These are phyloP conservation scores for Scutellaria barbata DNA, from an alignment of 257 asterid genomes.

Conservation along the genomic window DNA sequence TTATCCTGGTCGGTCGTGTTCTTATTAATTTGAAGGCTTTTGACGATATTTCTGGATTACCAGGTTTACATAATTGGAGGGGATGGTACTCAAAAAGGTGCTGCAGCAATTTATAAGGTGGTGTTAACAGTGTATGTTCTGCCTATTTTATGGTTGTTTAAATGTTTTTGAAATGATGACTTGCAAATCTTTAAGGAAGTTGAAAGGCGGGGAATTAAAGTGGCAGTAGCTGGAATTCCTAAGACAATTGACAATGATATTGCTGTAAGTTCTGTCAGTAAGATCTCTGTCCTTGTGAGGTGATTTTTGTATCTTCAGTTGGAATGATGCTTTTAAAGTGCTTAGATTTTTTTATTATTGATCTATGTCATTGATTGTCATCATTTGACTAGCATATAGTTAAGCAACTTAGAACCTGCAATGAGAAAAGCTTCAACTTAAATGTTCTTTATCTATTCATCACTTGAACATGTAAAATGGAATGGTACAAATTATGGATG, in stretches of 20 bases:
- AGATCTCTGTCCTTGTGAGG: slow-evolving; percentile 25
- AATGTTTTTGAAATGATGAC: slow-evolving; percentile 26
- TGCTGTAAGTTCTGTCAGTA: slow-evolving; percentile 59
- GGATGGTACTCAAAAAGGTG: slow-evolving; percentile 98
- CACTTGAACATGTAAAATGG: slow-evolving; percentile 1
- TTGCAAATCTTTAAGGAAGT: slow-evolving; percentile 66
- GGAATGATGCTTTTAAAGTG: neutral
- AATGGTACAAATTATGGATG: slow-evolving; percentile 5
- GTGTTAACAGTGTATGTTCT: slow-evolving; percentile 8
- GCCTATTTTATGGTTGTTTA: slow-evolving; percentile 28
- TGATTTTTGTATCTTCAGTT: slow-evolving; percentile 18
- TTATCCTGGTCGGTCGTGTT: slow-evolving; percentile 14
- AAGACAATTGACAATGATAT: slow-evolving; percentile 97
- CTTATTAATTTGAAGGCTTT: slow-evolving; percentile 5
- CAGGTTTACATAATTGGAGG: slow-evolving; percentile 99
- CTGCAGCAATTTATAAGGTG: slow-evolving; percentile 88
- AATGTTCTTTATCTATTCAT: slow-evolving; percentile 19
- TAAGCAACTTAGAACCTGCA: slow-evolving; percentile 16
- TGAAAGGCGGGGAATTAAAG: slow-evolving; percentile 81
- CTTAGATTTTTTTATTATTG: neutral
- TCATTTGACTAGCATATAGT: slow-evolving; percentile 21
- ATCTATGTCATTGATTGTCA: slow-evolving; percentile 11
- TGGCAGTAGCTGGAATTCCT: slow-evolving; percentile 94
- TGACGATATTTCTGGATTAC: slow-evolving; percentile 33
- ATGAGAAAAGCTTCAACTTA: neutral